These are phyloP conservation scores for Seiridium unicorne DNA, from an alignment of 2,329 filamentous ascomycete genomes.

Conservation along the genomic window DNA sequence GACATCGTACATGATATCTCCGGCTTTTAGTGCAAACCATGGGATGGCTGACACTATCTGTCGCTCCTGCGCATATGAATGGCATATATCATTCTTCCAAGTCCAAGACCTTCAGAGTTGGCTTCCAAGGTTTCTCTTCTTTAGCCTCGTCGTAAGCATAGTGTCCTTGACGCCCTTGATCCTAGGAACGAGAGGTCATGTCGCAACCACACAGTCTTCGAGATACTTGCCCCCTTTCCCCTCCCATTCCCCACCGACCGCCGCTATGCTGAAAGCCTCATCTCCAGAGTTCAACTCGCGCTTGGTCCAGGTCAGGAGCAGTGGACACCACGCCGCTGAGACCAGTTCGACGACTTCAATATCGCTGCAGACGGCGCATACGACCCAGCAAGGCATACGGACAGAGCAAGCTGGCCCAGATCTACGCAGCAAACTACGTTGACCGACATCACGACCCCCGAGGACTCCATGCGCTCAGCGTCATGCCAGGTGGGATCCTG, in stretches of 20 bases:
- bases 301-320: constrained; percentile 40
- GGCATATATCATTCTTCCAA: no score
- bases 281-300: constrained; percentile 26
- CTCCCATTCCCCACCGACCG: constrained; percentile 34
- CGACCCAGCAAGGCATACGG: constrained; percentile 38
- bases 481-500: constrained; percentile 46
- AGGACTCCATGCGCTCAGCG: background rate
- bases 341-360: constrained; percentile 36
- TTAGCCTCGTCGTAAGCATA: background rate
- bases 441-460: background rate
- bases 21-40: no score
- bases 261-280: constrained; percentile 27
- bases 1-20: no score
- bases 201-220: background rate
- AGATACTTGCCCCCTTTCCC: constrained; percentile 37
- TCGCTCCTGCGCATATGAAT: background rate
- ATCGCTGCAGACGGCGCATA: constrained; percentile 31
- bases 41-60: background rate
- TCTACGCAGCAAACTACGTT: constrained; percentile 18
- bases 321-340: constrained; percentile 32
- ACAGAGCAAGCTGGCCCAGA: constrained; percentile 49
- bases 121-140: background rate
- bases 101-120: background rate
- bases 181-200: background rate
- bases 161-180: background rate